Evolutionary conservation across 116 monocot genomes (phyloP).

Genomic region (Dioscorea cayenensis): DNA sequence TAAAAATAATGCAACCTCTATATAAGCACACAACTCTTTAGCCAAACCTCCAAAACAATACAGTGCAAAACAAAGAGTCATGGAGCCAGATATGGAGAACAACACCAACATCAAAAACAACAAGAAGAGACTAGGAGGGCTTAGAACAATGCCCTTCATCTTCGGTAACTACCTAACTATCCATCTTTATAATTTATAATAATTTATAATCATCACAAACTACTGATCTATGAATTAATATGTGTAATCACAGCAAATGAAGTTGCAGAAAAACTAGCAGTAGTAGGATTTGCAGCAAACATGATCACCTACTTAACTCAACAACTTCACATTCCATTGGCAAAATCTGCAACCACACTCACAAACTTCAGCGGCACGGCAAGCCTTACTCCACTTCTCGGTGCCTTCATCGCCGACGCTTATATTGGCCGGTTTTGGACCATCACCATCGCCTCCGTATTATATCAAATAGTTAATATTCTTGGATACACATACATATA

Average conservation of each 20-base stretch:
- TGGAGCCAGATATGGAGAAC: neutral
- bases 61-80: neutral
- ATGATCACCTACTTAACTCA: slow-evolving; percentile 57
- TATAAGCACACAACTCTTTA: neutral
- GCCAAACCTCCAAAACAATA: neutral
- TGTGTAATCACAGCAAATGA: slow-evolving; percentile 31
- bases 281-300: slow-evolving; percentile 53
- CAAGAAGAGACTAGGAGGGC: slow-evolving; percentile 25
- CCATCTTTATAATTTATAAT: too few relatives aligned
- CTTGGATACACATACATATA: too few relatives aligned
- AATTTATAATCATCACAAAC: too few relatives aligned
- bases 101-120: neutral
- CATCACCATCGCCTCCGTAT: slow-evolving; percentile 41
- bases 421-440: slow-evolving; percentile 54
- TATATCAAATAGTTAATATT: slow-evolving; percentile 42
- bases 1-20: neutral
- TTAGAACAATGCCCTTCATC: slow-evolving; percentile 71
- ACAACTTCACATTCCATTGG: slow-evolving; percentile 46
- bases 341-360: slow-evolving; percentile 51
- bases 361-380: slow-evolving; percentile 62
- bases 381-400: slow-evolving; percentile 51
- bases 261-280: slow-evolving; percentile 44
- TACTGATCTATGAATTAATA: neutral
- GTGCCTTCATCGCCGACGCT: slow-evolving; percentile 66
- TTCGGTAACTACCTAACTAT: slow-evolving; percentile 23